These are phyloP conservation scores for Colletotrichum noveboracense DNA, from an alignment of 2,329 filamentous ascomycete species.

Conservation along the genomic window DNA sequence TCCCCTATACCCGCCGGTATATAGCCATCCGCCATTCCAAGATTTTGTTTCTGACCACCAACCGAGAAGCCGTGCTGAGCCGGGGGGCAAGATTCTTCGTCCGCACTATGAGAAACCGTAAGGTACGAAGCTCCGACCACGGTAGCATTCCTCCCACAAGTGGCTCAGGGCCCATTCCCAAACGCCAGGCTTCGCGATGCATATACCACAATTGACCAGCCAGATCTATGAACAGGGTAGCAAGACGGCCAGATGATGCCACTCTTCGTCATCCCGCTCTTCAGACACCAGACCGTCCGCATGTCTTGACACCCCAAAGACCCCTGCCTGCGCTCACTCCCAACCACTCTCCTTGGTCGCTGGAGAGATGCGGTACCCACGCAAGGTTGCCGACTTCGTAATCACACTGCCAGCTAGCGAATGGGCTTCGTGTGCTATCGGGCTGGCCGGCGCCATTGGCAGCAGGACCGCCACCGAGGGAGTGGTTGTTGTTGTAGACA, in stretches of 20 bases:
- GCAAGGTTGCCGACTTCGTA: slow-evolving; percentile 87
- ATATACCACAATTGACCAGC: slow-evolving; percentile 20
- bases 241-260: background rate
- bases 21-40: slow-evolving; percentile 12
- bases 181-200: slow-evolving; percentile 28
- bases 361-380: slow-evolving; percentile 78
- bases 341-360: slow-evolving; percentile 81
- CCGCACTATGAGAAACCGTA: background rate
- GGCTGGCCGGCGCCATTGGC: slow-evolving; percentile 55
- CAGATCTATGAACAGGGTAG: slow-evolving; percentile 20
- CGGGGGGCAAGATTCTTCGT: background rate
- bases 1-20: slow-evolving; percentile 3
- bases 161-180: slow-evolving; percentile 5
- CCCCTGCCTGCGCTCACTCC: slow-evolving; percentile 82
- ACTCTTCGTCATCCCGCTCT: background rate
- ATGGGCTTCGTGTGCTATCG: slow-evolving; percentile 69
- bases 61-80: background rate
- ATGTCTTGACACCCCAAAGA: slow-evolving; percentile 73
- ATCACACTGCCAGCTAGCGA: slow-evolving; percentile 83
- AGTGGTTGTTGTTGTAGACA: slow-evolving; percentile 70
- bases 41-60: slow-evolving; percentile 7
- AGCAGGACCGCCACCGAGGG: slow-evolving; percentile 44
- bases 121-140: background rate
- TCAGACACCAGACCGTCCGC: slow-evolving; percentile 16
- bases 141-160: background rate